Evolutionary conservation across 106 monocot species (phyloP), one percentile per base, ranked within the genome.

Genomic region (Xerophyta viscosa): DNA sequence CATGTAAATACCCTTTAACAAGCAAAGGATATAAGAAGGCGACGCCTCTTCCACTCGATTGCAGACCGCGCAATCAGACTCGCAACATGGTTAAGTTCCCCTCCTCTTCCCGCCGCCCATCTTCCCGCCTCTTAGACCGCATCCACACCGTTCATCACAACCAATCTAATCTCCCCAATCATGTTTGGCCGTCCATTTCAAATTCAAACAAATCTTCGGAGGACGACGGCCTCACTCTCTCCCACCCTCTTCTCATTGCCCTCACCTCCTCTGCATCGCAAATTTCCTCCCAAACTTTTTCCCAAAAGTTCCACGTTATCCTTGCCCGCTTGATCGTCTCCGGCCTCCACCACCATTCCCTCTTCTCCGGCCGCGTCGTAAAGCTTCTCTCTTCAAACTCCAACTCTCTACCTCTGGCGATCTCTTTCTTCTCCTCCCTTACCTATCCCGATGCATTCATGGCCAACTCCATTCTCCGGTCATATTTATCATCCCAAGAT

Each of bases 371-470:
- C 41, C 65, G 62, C 46, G 69, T 49, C 39, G 28, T 83, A 54
- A 64, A 56, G 29, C 31, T 43, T 24, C 65, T 82, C 57, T 60
- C 63, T 52, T 45, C 27, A 54, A 18, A 14, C 59, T 48, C 56
- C 43, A 18, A 61, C 15, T 53, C 52, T 26, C 10, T 66, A 31
- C 50, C 24, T 45, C 23, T 44, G 24, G 73, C 83, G 4, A 31
- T 62, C 57, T 37, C 58, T 15, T 56, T 77, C 63, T 78, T 77
- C 67, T 54, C 73, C 30, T 47, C 29, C 54, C 61, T 77, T 54
- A 41, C 50, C 29, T 19, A 27, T 50, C 70, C 66, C 15, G 83
- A 74, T 20, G 70, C 83, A n/a, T 64, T 74, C 54, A 53, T 74
- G 43, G 49, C 57, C 52, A 80, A 74, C 63, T 45, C 62, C 63